phyloP scores from a whole-genome alignment of 805 yeast genomes.

The Yarrowia sp. region DNA sequence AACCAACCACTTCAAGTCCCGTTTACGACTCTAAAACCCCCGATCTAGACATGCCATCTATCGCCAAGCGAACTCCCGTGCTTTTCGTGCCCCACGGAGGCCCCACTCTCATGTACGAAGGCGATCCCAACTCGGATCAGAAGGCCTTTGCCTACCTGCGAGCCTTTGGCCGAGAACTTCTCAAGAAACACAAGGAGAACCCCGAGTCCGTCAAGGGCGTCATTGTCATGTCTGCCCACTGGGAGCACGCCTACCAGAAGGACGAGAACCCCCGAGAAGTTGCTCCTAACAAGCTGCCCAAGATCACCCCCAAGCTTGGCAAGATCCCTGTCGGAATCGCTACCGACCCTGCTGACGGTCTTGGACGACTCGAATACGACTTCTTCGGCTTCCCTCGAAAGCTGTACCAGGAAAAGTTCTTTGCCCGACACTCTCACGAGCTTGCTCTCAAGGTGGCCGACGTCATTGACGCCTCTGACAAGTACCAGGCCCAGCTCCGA shows the following conservation, averaged over 20 bases:
- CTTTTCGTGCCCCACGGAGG: slow-evolving; percentile 82
- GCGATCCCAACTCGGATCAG: slow-evolving; percentile 57
- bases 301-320: slow-evolving; percentile 16
- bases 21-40: neutral
- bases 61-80: slow-evolving; percentile 56
- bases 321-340: slow-evolving; percentile 41
- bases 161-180: slow-evolving; percentile 61
- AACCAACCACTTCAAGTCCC: neutral
- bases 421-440: slow-evolving; percentile 54
- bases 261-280: slow-evolving; percentile 39
- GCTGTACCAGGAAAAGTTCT: slow-evolving; percentile 70
- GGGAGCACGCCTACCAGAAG: slow-evolving; percentile 57
- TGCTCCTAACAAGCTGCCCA: slow-evolving; percentile 23
- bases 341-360: slow-evolving; percentile 55
- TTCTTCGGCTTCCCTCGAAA: slow-evolving; percentile 73
- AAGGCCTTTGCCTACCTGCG: slow-evolving; percentile 66
- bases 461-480: slow-evolving; percentile 54
- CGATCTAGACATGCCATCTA: slow-evolving; percentile 32
- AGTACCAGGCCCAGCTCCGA: slow-evolving; percentile 53
- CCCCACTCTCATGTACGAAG: slow-evolving; percentile 72
- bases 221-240: slow-evolving; percentile 76
- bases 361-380: slow-evolving; percentile 63
- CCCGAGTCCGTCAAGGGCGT: slow-evolving; percentile 64
- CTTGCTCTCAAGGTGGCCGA: slow-evolving; percentile 57
- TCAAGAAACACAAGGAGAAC: slow-evolving; percentile 44